Conservation (phyloP, 768 basidiomycete species). For the Leccinum broughii region DNA sequence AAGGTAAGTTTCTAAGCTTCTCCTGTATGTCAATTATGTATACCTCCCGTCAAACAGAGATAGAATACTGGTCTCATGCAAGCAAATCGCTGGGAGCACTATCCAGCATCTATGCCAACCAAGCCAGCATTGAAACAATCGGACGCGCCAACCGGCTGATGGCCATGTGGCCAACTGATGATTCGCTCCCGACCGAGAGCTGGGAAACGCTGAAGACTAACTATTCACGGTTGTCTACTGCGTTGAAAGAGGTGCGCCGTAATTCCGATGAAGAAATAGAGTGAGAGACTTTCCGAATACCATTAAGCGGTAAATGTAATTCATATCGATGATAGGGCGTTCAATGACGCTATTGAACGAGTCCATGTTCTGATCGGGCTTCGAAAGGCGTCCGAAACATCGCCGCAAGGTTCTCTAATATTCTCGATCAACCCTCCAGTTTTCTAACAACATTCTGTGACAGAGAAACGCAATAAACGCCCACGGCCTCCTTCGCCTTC, state of each 20-base stretch:
- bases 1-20: slow-evolving; percentile 54
- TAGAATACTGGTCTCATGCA: slow-evolving; percentile 76
- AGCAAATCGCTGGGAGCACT: slow-evolving; percentile 56
- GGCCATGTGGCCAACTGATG: slow-evolving; percentile 70
- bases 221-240: slow-evolving; percentile 60
- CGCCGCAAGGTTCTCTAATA: slow-evolving; percentile 50
- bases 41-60: slow-evolving; percentile 46
- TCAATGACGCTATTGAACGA: slow-evolving; percentile 70
- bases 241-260: slow-evolving; percentile 61
- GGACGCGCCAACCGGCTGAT: slow-evolving; percentile 74
- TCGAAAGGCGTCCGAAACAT: slow-evolving; percentile 65
- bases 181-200: slow-evolving; percentile 65
- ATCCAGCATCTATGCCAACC: slow-evolving; percentile 52
- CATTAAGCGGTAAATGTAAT: slow-evolving; percentile 11
- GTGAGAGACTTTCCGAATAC: slow-evolving; percentile 40
- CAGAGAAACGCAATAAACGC: slow-evolving; percentile 79
- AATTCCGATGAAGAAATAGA: slow-evolving; percentile 62
- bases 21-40: slow-evolving; percentile 12
- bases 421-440: neutral
- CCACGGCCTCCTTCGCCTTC: slow-evolving; percentile 70
- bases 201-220: slow-evolving; percentile 61
- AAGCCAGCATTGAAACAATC: slow-evolving; percentile 56
- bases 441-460: slow-evolving; percentile 3
- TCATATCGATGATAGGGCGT: slow-evolving; percentile 47
- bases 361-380: slow-evolving; percentile 70